A percentile compares a stretch with the other conserved stretches of the same genome.
These are phyloP conservation scores for Neocatenulostroma microsporum DNA, from an alignment of 2,329 filamentous ascomycete genomes.

Conservation along the genomic window DNA sequence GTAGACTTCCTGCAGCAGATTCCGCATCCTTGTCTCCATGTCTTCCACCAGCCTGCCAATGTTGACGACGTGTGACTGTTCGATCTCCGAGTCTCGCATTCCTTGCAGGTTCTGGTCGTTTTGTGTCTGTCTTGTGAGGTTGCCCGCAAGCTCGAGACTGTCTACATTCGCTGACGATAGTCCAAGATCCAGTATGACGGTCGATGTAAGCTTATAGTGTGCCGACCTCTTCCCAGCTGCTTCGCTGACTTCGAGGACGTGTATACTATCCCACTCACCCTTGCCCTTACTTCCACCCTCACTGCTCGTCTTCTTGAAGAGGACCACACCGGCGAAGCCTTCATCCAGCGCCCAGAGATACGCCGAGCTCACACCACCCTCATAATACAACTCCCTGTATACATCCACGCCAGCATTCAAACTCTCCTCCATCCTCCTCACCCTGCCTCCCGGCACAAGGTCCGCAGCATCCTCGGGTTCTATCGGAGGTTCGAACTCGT, in stretches of 20 bases:
- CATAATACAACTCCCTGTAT: conserved; percentile 93
- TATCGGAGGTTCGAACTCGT: conserved; percentile 90
- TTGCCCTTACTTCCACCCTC: conserved; percentile 15
- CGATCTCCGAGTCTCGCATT: conserved; percentile 52
- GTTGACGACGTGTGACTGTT: conserved; percentile 91
- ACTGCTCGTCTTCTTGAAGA: conserved; percentile 79
- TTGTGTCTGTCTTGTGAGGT: conserved; percentile 97
- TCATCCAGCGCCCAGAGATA: conserved; percentile 99
- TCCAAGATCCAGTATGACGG: conserved; percentile 84
- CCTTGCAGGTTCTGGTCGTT: conserved; percentile 67
- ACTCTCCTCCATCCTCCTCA: conserved; percentile 86
- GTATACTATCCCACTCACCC: conserved; percentile 87
- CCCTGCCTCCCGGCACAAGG: conserved; percentile 79
- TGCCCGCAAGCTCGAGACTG: conserved; percentile 85
- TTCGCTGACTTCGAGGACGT: conserved; percentile 95
- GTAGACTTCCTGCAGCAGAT: conserved; percentile 95
- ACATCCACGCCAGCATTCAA: conserved; percentile 96
- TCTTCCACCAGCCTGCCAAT: conserved; percentile 92
- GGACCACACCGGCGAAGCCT: conserved; percentile 89
- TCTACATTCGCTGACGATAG: conserved; percentile 62
- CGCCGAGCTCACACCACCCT: conserved; percentile 89
- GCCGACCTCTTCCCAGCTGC: conserved; percentile 66
- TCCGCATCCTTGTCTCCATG: conserved; percentile 99
- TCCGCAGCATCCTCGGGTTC: conserved; percentile 66
- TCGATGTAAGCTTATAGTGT: conserved; percentile 96